Percentiles rank a stretch among this genome's conserved stretches.
These are phyloP conservation scores for Bipolaris zeicola DNA, from an alignment of 2,329 filamentous ascomycete genomes.

Conservation along the genomic window DNA sequence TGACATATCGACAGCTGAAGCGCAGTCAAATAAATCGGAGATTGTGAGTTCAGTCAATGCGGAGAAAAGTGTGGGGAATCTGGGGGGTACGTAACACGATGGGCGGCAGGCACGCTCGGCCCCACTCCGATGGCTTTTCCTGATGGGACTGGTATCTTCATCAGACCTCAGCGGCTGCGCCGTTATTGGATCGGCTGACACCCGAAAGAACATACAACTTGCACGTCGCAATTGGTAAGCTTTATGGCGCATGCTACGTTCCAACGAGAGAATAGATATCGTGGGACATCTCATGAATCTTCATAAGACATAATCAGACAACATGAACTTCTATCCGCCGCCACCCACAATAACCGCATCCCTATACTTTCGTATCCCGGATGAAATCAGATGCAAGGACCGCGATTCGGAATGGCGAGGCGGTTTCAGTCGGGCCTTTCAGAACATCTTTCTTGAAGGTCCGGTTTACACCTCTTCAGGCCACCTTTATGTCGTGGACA, in stretches of 20 bases:
- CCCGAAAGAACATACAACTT: neutral
- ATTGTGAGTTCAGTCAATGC: neutral
- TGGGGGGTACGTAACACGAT: neutral
- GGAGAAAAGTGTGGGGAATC: neutral
- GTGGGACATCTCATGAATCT: neutral
- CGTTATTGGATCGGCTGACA: neutral
- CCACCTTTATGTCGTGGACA: conserved; percentile 49
- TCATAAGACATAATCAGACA: neutral
- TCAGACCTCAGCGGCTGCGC: neutral
- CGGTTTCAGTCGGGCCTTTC: conserved; percentile 42
- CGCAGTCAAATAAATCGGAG: neutral
- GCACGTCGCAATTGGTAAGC: neutral
- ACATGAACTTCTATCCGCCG: conserved; percentile 48
- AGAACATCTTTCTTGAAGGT: conserved; percentile 52
- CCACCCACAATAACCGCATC: conserved; percentile 45
- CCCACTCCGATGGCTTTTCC: neutral
- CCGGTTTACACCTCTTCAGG: conserved; percentile 42
- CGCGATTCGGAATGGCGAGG: conserved; percentile 49
- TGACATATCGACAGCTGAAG: conserved; percentile 15
- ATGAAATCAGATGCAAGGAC: conserved; percentile 33
- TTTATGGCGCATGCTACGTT: neutral
- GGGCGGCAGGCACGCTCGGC: neutral
- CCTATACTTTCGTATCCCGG: conserved; percentile 47
- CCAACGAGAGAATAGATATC: neutral
- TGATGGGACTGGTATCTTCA: neutral